A percentile compares a stretch with the other conserved stretches of the same genome.
Evolutionary conservation across 495 filamentous ascomycete species (phyloP).

Genomic region (Daldinia vernicosa): DNA sequence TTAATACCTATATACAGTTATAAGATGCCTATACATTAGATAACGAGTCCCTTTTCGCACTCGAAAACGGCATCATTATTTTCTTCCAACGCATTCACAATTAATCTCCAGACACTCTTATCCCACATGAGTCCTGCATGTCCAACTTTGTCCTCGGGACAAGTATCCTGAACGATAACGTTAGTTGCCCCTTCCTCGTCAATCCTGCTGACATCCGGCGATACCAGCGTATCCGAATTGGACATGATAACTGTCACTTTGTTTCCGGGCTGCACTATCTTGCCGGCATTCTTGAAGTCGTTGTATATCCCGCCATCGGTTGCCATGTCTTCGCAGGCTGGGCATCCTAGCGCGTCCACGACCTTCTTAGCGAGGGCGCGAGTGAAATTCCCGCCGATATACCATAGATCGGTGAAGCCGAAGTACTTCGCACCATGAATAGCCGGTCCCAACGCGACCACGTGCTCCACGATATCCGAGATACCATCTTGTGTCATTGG

Average conservation of each 20-base stretch:
- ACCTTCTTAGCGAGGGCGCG: constrained; percentile 45
- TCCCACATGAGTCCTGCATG: constrained; percentile 65
- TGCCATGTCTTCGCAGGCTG: constrained; percentile 57
- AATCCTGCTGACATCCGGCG: constrained; percentile 55
- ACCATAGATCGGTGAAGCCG: constrained; percentile 58
- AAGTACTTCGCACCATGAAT: constrained; percentile 60
- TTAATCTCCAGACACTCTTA: constrained; percentile 63
- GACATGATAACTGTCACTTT: constrained; percentile 61
- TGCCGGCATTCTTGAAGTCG: constrained; percentile 50
- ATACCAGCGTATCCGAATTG: constrained; percentile 58
- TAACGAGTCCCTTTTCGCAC: constrained; percentile 40
- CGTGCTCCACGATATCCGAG: constrained; percentile 53
- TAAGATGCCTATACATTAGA: constrained; percentile 17
- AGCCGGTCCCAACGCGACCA: constrained; percentile 61
- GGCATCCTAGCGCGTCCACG: constrained; percentile 54
- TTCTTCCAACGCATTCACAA: constrained; percentile 60
- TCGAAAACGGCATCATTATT: constrained; percentile 36
- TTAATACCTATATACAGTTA: not conserved
- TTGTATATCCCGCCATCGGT: constrained; percentile 52
- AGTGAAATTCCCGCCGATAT: constrained; percentile 50
- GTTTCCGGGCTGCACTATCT: constrained; percentile 60
- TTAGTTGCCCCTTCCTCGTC: constrained; percentile 59
- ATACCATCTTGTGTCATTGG: constrained; percentile 58
- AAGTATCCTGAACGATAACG: constrained; percentile 58
- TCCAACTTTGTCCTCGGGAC: constrained; percentile 58